Evolutionary conservation across 2,329 filamentous ascomycete genomes (phyloP), one percentile per base, ranked within the genome.

Genomic region (Fusarium goolgardi): DNA sequence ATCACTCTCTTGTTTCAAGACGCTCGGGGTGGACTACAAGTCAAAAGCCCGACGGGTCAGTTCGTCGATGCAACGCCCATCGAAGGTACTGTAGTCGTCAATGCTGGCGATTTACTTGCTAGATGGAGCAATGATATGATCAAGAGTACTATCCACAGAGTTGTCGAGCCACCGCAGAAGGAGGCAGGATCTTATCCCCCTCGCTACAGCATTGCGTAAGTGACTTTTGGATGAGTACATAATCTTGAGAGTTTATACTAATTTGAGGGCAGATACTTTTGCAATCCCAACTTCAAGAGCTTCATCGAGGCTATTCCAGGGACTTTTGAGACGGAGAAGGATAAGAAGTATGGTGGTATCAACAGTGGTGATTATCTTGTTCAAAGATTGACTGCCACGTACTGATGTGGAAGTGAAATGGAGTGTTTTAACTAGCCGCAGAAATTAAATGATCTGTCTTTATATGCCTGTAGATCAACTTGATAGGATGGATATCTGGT

Each of bases 121-220:
- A 84, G 94, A 53, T 97, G 94, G 94, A 93, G 91, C 67, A 97
- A 97, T 75, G 93, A 96, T 74, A 91, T 87, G 6, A 97, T 97
- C 80, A 94, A 91, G 81, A 95, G 91, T 75, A 97, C 94, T 6
- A 88, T 94, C 63, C 94, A 97, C 78, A 88, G 94, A 13, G 94
- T 97, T 1, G 92, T 97, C 7, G 92, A 97, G 80, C 94, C 94
- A 3, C 91, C 92, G 1, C 81, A 83, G 18, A 84, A 83, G 6
- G 82, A 81, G 5, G 81, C 80, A 10, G 84, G 84, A 18, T 80
- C 82, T 39, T 90, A 96, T 77, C 93, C 93, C 2, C 84, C 93
- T 1, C 84, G 91, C 39, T 97, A 97, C 75, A 95, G 91, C 72
- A 90, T 97, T 75, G 94, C 94, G 72, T 97, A 71, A 75, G 85